A percentile compares a stretch with the other conserved stretches of the same genome.
Evolutionary conservation across 257 asterid genomes (phyloP).

Genomic region (Solanum chiquidenum): DNA sequence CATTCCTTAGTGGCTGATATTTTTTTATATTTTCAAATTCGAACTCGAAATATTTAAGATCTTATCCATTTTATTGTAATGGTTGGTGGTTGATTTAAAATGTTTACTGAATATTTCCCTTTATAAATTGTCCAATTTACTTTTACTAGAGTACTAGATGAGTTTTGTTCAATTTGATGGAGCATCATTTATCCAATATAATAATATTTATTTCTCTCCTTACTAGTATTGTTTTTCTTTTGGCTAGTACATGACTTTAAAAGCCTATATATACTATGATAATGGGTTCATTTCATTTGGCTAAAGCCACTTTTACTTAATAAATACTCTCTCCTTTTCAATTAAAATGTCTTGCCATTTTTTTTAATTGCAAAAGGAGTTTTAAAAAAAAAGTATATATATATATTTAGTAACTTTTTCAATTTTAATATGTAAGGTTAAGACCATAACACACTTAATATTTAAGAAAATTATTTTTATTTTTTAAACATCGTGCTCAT

Average conservation of each 20-base stretch:
- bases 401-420: too few relatives aligned
- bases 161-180: neutral
- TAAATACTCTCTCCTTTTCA: neutral
- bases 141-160: neutral
- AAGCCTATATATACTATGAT: neutral
- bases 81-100: neutral
- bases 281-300: neutral
- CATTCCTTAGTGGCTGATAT: neutral
- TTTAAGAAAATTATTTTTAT: too few relatives aligned
- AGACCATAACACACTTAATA: too few relatives aligned
- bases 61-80: neutral
- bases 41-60: neutral
- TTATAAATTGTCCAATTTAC: neutral
- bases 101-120: neutral
- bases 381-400: too few relatives aligned
- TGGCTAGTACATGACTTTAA: neutral
- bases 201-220: neutral
- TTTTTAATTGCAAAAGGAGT: neutral
- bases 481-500: neutral
- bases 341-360: neutral
- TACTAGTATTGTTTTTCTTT: neutral
- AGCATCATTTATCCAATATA: neutral
- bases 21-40: neutral
- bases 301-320: neutral
- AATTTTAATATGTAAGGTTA: too few relatives aligned